Base-by-base conservation (phyloP, 2,329 filamentous ascomycete species). In the Diaporthe sp. region DNA sequence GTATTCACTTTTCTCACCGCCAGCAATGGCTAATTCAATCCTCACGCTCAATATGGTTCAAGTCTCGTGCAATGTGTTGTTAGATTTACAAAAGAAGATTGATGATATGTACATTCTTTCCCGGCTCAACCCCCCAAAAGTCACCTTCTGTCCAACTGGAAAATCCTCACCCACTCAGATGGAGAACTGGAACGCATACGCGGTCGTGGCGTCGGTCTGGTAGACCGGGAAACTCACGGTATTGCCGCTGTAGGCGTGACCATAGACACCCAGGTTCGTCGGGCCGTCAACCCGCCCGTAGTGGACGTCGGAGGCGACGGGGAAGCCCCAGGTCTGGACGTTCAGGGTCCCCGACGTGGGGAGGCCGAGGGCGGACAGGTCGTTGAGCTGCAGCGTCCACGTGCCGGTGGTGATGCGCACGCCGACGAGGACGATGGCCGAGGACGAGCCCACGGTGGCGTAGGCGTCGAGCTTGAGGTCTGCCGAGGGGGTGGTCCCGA, bases 161-260 rank as follows among this genome's bases (percentile, higher is more conserved):
- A 34, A 19, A 19, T 15, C 1, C 3, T 25, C 39, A 46, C 19
- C 17, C 22, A 1, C 59, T 68, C n/a, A 75, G 15, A 75, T 58
- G 1, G 74, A 73, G 39, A 86, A 86, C 69, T 86, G 84, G 79
- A 86, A 86, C 2, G 83, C 85, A 77, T 81, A 86, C 1, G 84
- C 85, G 1, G 84, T 86, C 3, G 79, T 78, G 4, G 62, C 79
- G 61, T 85, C 83, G 0, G 77, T 82, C 76, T 85, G 84, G 68
- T 82, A 83, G 1, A 86, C 79, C 4, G 84, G 82, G 58, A 86
- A 85, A 1, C 81, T 83, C 3, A 86, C 79, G 7, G 76, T 78
- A 62, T 84, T 79, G 7, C 79, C 82, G 7, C 79, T 80, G 78
- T 85, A 86, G 0, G 78, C 74, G 76, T 85, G 83, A 12, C 76